Evolutionary conservation across 345 rosid genomes (phyloP).

Genomic region (Rhodamnia argentea): DNA sequence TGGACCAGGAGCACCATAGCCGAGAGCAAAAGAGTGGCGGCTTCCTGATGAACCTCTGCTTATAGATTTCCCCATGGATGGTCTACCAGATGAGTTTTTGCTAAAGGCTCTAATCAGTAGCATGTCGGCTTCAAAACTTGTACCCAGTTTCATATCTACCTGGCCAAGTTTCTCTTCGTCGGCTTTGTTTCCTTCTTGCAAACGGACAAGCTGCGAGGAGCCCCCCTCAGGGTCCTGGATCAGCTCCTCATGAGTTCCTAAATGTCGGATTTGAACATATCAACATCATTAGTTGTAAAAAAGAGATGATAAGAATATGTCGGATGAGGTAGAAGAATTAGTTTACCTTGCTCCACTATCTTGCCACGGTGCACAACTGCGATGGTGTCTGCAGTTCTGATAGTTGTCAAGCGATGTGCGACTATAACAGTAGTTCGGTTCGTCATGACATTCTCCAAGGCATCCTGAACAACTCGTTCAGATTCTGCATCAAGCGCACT

Average conservation of each 20-base stretch:
- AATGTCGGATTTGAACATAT: neutral
- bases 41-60: slow-evolving; percentile 36
- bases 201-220: slow-evolving; percentile 61
- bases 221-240: slow-evolving; percentile 57
- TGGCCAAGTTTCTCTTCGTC: slow-evolving; percentile 6
- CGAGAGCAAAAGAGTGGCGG: slow-evolving; percentile 25
- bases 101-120: slow-evolving; percentile 13
- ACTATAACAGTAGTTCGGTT: slow-evolving; percentile 75
- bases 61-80: slow-evolving; percentile 15
- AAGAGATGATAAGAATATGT: neutral
- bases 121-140: slow-evolving; percentile 1
- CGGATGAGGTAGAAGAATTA: neutral
- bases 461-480: slow-evolving; percentile 72
- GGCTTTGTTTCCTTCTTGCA: slow-evolving; percentile 55
- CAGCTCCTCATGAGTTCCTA: slow-evolving; percentile 20
- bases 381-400: slow-evolving; percentile 60
- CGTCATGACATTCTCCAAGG: slow-evolving; percentile 52
- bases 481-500: slow-evolving; percentile 85
- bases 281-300: neutral
- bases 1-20: slow-evolving; percentile 20
- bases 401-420: slow-evolving; percentile 79
- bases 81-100: neutral
- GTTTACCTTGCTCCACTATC: slow-evolving; percentile 69
- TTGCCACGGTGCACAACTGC: slow-evolving; percentile 73
- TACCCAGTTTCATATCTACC: neutral